Conservation (phyloP, 1,284 basidiomycete species). For the Melanopsichium pennsylvanicum region DNA sequence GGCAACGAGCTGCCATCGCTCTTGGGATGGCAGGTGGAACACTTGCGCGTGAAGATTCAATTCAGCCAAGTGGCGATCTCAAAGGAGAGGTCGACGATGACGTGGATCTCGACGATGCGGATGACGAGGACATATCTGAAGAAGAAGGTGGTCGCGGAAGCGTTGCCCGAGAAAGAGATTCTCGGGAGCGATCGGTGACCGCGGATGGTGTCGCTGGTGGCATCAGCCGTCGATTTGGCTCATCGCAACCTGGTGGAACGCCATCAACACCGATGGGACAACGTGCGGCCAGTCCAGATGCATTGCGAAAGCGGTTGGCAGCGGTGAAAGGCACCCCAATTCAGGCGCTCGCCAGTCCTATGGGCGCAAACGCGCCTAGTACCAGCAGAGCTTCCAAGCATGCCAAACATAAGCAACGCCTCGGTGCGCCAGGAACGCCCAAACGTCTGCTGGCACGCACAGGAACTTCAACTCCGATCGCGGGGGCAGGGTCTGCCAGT, state of each 20-base stretch:
- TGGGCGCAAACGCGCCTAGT: conserved; percentile 8
- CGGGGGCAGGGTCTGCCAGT: neutral
- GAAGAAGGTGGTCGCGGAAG: conserved; percentile 19
- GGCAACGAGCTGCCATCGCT: conserved; percentile 31
- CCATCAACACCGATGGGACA: conserved; percentile 33
- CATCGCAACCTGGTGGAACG: conserved; percentile 34
- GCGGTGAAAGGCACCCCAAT: conserved; percentile 37
- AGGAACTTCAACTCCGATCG: conserved; percentile 14
- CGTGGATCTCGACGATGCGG: conserved; percentile 37
- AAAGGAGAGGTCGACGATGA: conserved; percentile 16
- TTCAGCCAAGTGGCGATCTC: conserved; percentile 5
- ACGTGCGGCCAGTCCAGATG: conserved; percentile 36
- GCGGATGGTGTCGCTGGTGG: conserved; percentile 9
- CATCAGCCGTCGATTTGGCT: conserved; percentile 18
- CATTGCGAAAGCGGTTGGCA: conserved; percentile 33
- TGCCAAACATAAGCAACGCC: conserved; percentile 34
- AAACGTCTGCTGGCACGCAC: conserved; percentile 25
- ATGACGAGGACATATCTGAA: conserved; percentile 28
- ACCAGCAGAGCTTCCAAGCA: conserved; percentile 26
- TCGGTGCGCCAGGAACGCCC: conserved; percentile 38
- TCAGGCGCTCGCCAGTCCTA: conserved; percentile 27
- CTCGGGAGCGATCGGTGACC: conserved; percentile 27
- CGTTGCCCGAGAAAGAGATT: conserved; percentile 11
- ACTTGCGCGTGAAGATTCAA: conserved; percentile 28
- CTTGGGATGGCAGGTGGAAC: conserved; percentile 31